Conservation (phyloP, 345 rosid genomes). For the Pugionium cornutum region DNA sequence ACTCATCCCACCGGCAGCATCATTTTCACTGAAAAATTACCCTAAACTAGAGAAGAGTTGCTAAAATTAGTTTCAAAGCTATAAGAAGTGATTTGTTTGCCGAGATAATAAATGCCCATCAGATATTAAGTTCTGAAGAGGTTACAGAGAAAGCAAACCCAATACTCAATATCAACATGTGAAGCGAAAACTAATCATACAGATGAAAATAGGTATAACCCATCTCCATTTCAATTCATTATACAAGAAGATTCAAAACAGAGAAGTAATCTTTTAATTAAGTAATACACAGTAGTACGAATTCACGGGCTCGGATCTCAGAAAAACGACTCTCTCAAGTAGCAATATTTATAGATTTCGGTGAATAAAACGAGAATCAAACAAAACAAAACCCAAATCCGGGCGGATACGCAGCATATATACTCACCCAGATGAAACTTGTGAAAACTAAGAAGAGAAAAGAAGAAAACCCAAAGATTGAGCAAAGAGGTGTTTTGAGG, state of each 20-base stretch:
- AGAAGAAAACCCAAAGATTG: neutral
- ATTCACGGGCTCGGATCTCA: conserved; percentile 18
- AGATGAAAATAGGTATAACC: neutral
- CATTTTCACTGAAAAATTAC: conserved; percentile 10
- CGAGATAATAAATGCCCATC: conserved; percentile 9
- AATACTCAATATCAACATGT: neutral
- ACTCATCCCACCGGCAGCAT: neutral
- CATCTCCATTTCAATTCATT: conserved; percentile 9
- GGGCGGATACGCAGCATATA: neutral
- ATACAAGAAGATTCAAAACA: neutral
- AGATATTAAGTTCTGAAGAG: neutral
- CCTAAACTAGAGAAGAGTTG: neutral
- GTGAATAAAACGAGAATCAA: neutral
- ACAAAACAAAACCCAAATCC: no score
- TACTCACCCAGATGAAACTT: conserved; percentile 21
- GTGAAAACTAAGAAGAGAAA: conserved; percentile 3
- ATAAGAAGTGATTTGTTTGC: neutral
- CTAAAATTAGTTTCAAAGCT: conserved; percentile 7
- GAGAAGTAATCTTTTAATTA: neutral
- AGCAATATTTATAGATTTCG: neutral
- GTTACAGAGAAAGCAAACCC: conserved; percentile 7
- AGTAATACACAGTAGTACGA: neutral
- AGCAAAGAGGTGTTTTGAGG: conserved; percentile 10
- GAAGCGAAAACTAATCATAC: neutral
- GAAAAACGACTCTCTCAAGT: conserved; percentile 10